Percentiles rank a stretch among this genome's conserved stretches.
Evolutionary conservation across 805 yeast species (phyloP).

Genomic region (Metschnikowia cerradonensis): DNA sequence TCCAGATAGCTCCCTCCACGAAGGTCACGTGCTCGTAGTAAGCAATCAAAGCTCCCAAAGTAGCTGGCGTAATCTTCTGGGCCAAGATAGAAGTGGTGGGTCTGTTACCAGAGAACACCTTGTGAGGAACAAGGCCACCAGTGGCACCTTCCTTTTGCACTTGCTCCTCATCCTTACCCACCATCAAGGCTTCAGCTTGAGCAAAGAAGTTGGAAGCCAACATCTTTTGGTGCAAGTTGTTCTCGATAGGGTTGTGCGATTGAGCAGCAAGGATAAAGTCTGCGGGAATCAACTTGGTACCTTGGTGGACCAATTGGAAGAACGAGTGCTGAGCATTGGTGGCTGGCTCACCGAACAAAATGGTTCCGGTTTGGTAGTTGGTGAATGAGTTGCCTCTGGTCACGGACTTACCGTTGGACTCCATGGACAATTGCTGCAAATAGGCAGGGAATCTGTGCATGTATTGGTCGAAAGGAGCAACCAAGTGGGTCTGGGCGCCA

Average conservation of each 20-base stretch:
- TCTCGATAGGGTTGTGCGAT: constrained; percentile 95
- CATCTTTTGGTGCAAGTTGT: constrained; percentile 94
- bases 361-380: constrained; percentile 92
- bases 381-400: constrained; percentile 89
- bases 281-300: constrained; percentile 94
- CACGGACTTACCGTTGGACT: constrained; percentile 97
- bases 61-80: constrained; percentile 93
- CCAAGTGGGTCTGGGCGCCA: constrained; percentile 97
- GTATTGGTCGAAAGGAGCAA: constrained; percentile 98
- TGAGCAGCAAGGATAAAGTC: constrained; percentile 96
- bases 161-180: constrained; percentile 82
- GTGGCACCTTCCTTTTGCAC: constrained; percentile 88
- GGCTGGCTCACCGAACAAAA: constrained; percentile 97
- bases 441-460: constrained; percentile 99
- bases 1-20: constrained; percentile 99
- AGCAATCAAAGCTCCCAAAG: constrained; percentile 93
- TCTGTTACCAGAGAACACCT: constrained; percentile 95
- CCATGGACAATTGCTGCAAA: constrained; percentile 98
- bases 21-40: constrained; percentile 97
- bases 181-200: constrained; percentile 96
- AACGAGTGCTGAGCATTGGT: constrained; percentile 99
- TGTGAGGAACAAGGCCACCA: constrained; percentile 87
- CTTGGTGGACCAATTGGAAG: constrained; percentile 99
- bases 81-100: constrained; percentile 97
- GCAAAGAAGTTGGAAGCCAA: constrained; percentile 99